Conservation (phyloP, 1,284 basidiomycete genomes). For the Inonotus hispidus region DNA sequence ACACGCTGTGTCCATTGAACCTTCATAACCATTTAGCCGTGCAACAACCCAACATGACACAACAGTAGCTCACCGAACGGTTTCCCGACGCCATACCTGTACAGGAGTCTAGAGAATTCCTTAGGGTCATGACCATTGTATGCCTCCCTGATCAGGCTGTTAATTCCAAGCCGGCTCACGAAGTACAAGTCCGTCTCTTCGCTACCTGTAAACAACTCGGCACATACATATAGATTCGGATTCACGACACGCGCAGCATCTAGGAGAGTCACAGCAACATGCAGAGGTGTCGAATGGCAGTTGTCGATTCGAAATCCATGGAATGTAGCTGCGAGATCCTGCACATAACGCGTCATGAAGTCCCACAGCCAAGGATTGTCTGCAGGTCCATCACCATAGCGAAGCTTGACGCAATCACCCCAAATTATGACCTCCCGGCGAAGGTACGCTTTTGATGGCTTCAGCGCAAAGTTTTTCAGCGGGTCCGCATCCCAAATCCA, state of each 20-base stretch:
- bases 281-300: conserved; percentile 94
- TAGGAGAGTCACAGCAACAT: conserved; percentile 88
- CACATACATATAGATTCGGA: conserved; percentile 92
- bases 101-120: conserved; percentile 80
- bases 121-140: conserved; percentile 87
- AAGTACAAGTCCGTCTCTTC: conserved; percentile 92
- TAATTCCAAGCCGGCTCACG: conserved; percentile 86
- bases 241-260: conserved; percentile 87
- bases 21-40: conserved; percentile 32
- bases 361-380: conserved; percentile 95
- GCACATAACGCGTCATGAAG: conserved; percentile 88
- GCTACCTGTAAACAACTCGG: conserved; percentile 94
- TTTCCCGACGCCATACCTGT: conserved; percentile 85
- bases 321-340: conserved; percentile 74
- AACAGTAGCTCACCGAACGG: conserved; percentile 62
- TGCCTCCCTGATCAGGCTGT: conserved; percentile 87
- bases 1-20: conserved; percentile 89
- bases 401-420: conserved; percentile 97
- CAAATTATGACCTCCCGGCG: conserved; percentile 95
- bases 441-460: conserved; percentile 93
- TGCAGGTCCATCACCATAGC: conserved; percentile 74
- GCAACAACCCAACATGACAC: neutral
- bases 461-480: conserved; percentile 90
- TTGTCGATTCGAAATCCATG: conserved; percentile 98
- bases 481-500: conserved; percentile 99